Evolutionary conservation across 2,329 filamentous ascomycete genomes (phyloP), one percentile per base, ranked within the genome.

Genomic region (Phyllosticta citribraziliensis): DNA sequence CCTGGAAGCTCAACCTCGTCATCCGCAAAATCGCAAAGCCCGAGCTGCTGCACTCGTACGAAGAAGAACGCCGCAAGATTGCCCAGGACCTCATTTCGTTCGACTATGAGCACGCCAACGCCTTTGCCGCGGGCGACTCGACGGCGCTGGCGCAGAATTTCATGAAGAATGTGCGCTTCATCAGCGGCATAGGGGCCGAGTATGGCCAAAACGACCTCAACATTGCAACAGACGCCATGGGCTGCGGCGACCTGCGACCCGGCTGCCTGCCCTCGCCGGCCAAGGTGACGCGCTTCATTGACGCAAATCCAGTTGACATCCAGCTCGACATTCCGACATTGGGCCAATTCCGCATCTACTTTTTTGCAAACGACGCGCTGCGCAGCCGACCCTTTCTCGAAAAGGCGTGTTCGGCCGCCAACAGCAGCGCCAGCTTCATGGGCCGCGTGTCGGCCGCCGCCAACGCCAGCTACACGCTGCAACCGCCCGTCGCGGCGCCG

Each of bases 291-390:
- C 82, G 88, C 27, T 91, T 87, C 69, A 82, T 91, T 57, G 88
- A 92, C 72, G 85, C 88, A 3, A 92, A 91, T 67, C 88, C 88
- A 0, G 84, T 92, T 52, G 86, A 91, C 66, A 76, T 91, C 27
- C 87, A 92, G 70, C 82, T 90, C 5, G 88, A 91, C 68, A 88
- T 91, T 53, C 88, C 88, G 1, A 82, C 90, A 73, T 77, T 91
- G 5, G 86, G 88, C 25, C 88, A 92, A 68, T 92, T 91, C 76
- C 82, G 87, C 56, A 82, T 91, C 54, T 91, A 88, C 71, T 80
- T 91, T 63, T 81, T 92, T 63, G 82, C 84, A 63, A 84, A 82
- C 68, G 80, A 89, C 67, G 76, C 79, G 60, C 71, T 78, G 56
- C 73, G 78, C 33, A 79, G 80, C 3, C 76, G 75, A 59, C 74